Conservation (phyloP, 257 asterid species). For the Solanum okadae region DNA sequence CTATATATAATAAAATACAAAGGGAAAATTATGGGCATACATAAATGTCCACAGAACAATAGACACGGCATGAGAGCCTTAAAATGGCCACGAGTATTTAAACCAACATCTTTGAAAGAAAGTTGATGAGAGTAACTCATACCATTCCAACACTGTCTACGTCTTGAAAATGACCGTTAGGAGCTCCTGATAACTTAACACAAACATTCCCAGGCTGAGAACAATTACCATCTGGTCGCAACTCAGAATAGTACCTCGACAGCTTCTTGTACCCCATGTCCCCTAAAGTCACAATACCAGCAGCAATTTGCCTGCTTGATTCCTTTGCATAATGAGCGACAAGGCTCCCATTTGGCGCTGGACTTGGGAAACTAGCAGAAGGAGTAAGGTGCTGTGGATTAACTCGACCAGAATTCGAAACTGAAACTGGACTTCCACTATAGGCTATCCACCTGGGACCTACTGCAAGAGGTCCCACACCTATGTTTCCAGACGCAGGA, state of each 20-base stretch:
- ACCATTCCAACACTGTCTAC: slow-evolving; percentile 86
- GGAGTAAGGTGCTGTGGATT: slow-evolving; percentile 70
- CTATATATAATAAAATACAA: not conserved
- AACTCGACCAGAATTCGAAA: slow-evolving; percentile 52
- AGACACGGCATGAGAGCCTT: not conserved
- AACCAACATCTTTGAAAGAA: not conserved
- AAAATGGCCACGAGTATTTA: not conserved
- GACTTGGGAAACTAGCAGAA: slow-evolving; percentile 45
- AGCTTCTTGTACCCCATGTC: slow-evolving; percentile 85
- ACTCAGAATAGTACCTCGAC: slow-evolving; percentile 75
- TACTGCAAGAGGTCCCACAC: slow-evolving; percentile 88
- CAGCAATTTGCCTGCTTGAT: slow-evolving; percentile 91
- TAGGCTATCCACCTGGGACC: slow-evolving; percentile 97
- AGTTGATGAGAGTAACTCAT: slow-evolving; percentile 1
- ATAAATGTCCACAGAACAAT: not conserved
- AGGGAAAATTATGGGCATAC: not conserved
- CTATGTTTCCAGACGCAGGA: slow-evolving; percentile 44
- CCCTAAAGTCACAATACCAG: slow-evolving; percentile 82
- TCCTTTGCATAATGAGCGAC: slow-evolving; percentile 94
- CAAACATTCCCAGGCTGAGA: slow-evolving; percentile 40
- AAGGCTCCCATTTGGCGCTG: slow-evolving; percentile 64
- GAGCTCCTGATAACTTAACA: slow-evolving; percentile 32
- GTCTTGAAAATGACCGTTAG: slow-evolving; percentile 47
- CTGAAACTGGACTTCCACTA: slow-evolving; percentile 74
- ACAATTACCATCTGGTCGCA: slow-evolving; percentile 53